These are phyloP conservation scores for Cercophora scortea DNA, from an alignment of 495 filamentous ascomycete species.

Conservation along the genomic window DNA sequence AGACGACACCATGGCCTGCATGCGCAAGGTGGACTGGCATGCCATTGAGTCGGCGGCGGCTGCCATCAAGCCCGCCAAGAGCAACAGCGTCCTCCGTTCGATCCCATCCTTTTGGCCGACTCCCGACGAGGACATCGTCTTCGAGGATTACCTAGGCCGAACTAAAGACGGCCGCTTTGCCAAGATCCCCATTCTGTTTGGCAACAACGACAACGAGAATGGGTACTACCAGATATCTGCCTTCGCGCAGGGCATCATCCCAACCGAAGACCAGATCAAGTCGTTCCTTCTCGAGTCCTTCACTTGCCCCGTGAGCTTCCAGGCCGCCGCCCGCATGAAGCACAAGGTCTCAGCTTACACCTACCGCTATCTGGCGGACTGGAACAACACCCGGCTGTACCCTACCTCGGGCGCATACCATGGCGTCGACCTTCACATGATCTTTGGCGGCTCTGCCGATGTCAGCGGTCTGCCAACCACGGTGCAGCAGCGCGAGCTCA, in stretches of 20 bases:
- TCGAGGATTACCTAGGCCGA: slow-evolving; percentile 27
- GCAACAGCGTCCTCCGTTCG: slow-evolving; percentile 16
- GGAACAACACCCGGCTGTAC: slow-evolving; percentile 33
- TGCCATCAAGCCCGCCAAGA: slow-evolving; percentile 23
- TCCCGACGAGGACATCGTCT: slow-evolving; percentile 21
- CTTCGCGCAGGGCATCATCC: slow-evolving; percentile 1
- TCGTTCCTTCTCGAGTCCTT: slow-evolving; percentile 13
- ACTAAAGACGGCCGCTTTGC: slow-evolving; percentile 2
- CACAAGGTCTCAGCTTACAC: slow-evolving; percentile 17
- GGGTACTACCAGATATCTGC: slow-evolving; percentile 9
- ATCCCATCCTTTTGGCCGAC: slow-evolving; percentile 20
- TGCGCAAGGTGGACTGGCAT: slow-evolving; percentile 27
- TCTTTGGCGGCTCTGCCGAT: slow-evolving; percentile 34
- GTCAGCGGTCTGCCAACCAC: slow-evolving; percentile 28
- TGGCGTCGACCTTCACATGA: slow-evolving; percentile 39
- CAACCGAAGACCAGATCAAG: slow-evolving; percentile 2
- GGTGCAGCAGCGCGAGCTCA: slow-evolving; percentile 18
- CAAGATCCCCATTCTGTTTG: slow-evolving; percentile 2
- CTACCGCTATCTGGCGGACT: slow-evolving; percentile 32
- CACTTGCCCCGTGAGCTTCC: slow-evolving; percentile 9
- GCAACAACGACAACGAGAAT: slow-evolving; percentile 6
- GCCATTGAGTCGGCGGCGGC: slow-evolving; percentile 18
- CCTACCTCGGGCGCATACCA: slow-evolving; percentile 39
- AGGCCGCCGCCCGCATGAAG: slow-evolving; percentile 5
- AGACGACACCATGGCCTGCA: slow-evolving; percentile 29